A percentile compares a stretch with the other conserved stretches of the same genome.
Conservation (phyloP, 768 basidiomycete genomes). For the Russula foetens region DNA sequence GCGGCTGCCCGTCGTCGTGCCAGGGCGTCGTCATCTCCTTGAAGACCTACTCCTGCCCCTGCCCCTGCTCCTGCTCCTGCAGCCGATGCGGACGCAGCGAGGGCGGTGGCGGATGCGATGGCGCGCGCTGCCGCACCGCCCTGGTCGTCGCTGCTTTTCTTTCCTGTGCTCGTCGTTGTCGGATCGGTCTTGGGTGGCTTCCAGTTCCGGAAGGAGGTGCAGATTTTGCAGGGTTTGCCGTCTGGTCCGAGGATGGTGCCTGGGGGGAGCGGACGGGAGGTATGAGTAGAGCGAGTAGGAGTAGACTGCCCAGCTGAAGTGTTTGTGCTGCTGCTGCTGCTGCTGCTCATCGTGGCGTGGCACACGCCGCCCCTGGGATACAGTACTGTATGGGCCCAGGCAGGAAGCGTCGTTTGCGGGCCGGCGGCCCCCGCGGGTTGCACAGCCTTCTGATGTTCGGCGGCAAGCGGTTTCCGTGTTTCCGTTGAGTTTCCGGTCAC, state of each 20-base stretch:
- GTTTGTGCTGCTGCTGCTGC: background rate
- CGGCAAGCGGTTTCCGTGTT: too few species aligned
- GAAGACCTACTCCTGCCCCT: too few species aligned
- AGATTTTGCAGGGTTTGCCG: slow-evolving; percentile 93
- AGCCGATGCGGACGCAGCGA: slow-evolving; percentile 17
- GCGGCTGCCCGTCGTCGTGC: slow-evolving; percentile 41
- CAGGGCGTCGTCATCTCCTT: slow-evolving; percentile 32
- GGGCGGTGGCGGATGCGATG: slow-evolving; percentile 27
- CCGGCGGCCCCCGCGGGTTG: too few species aligned
- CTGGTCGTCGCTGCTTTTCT: slow-evolving; percentile 20
- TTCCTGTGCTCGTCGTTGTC: background rate
- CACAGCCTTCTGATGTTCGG: too few species aligned
- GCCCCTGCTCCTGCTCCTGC: too few species aligned
- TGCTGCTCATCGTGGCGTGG: background rate
- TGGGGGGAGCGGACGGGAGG: slow-evolving; percentile 44
- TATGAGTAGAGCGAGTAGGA: background rate
- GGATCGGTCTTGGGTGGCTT: slow-evolving; percentile 32
- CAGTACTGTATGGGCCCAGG: too few species aligned
- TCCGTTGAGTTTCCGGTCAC: too few species aligned
- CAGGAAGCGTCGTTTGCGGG: too few species aligned
- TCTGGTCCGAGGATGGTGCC: slow-evolving; percentile 88
- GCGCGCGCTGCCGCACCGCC: slow-evolving; percentile 31
- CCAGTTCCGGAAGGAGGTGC: slow-evolving; percentile 74
- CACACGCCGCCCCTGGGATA: too few species aligned
- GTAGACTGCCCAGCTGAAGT: background rate